Percentiles rank a stretch among this genome's conserved stretches.
These are phyloP conservation scores for Tulasnella sp. DNA, from an alignment of 768 basidiomycete genomes.

Conservation along the genomic window DNA sequence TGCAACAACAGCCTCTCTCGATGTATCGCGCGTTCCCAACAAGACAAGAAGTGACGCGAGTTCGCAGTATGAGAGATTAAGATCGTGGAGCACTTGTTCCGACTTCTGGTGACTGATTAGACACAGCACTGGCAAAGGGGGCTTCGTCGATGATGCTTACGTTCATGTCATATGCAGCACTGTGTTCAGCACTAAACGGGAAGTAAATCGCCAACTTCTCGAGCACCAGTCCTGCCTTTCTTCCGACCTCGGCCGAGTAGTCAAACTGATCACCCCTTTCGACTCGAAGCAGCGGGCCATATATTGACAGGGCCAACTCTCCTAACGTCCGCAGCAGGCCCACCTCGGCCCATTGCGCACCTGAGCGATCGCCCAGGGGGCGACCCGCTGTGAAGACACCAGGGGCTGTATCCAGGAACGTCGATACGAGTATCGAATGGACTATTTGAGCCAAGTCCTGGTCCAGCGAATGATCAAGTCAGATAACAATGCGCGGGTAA, in stretches of 20 bases:
- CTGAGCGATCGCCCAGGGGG: conserved; percentile 38
- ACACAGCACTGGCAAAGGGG: conserved; percentile 7
- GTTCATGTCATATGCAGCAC: conserved; percentile 47
- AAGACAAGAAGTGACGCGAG: conserved; percentile 53
- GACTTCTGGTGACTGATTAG: conserved; percentile 38
- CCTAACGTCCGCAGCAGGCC: conserved; percentile 47
- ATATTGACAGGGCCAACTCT: conserved; percentile 53
- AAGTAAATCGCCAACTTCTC: conserved; percentile 77
- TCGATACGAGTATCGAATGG: conserved; percentile 70
- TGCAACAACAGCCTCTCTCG: not conserved
- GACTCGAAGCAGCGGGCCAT: conserved; percentile 45
- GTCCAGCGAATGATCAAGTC: not conserved
- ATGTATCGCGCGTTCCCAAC: not conserved
- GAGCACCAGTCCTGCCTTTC: conserved; percentile 39
- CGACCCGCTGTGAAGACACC: conserved; percentile 62
- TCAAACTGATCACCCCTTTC: conserved; percentile 27
- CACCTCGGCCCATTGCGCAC: conserved; percentile 35
- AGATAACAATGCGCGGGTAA: not conserved
- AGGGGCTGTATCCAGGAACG: conserved; percentile 83
- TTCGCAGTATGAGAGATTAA: conserved; percentile 74
- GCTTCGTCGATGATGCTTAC: conserved; percentile 32
- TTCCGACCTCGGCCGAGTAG: conserved; percentile 31
- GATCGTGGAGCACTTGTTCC: conserved; percentile 57
- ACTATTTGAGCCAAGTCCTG: conserved; percentile 56
- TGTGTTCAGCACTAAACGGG: conserved; percentile 51